These are phyloP conservation scores for Amanita brunnescens DNA, from an alignment of 768 basidiomycete species.

Conservation along the genomic window DNA sequence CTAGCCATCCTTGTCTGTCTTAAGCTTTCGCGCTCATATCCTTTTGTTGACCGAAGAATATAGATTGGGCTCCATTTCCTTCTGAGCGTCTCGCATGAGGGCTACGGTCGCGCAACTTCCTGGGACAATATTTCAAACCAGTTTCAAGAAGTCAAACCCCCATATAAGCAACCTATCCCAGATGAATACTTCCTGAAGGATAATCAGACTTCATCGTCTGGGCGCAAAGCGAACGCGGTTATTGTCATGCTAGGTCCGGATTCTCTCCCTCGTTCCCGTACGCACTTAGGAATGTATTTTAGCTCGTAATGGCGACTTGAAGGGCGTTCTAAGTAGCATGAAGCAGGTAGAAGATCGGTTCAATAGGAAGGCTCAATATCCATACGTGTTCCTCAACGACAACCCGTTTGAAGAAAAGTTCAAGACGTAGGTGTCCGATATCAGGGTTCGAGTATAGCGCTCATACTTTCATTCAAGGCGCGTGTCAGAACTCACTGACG, in stretches of 20 bases:
- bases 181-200: conserved; percentile 45
- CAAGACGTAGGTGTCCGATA: conserved; percentile 40
- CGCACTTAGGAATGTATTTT: not conserved
- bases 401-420: conserved; percentile 63
- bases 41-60: not conserved
- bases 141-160: conserved; percentile 26
- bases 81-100: conserved; percentile 56
- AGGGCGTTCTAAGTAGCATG: conserved; percentile 53
- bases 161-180: conserved; percentile 50
- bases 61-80: conserved; percentile 55
- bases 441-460: not conserved
- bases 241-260: conserved; percentile 64
- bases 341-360: conserved; percentile 83
- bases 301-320: conserved; percentile 56
- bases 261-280: not conserved
- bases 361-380: conserved; percentile 80
- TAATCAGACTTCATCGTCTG: conserved; percentile 28
- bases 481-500: conserved; percentile 48
- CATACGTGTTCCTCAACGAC: conserved; percentile 86
- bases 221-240: conserved; percentile 71
- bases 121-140: conserved; percentile 33
- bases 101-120: conserved; percentile 54
- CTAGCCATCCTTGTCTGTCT: conserved; percentile 36
- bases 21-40: not conserved
- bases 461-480: conserved; percentile 27